Evolutionary conservation across 768 basidiomycete genomes (phyloP).

Genomic region (Candolleomyces aberdarensis): DNA sequence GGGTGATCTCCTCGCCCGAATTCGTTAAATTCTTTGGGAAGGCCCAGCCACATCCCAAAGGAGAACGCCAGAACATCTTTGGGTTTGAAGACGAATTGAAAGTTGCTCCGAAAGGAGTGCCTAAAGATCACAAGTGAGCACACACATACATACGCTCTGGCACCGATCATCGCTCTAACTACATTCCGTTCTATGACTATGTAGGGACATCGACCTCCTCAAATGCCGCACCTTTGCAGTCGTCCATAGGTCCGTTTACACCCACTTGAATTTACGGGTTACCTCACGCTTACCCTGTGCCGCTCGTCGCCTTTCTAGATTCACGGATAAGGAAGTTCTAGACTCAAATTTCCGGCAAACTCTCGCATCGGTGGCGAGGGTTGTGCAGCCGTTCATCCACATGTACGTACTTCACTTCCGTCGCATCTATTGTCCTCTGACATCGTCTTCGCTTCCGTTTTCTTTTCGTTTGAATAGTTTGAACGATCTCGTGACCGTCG

Average conservation of each 20-base stretch:
- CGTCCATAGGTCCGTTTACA: conserved; percentile 45
- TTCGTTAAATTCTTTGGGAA: conserved; percentile 82
- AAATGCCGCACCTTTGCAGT: conserved; percentile 81
- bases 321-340: conserved; percentile 73
- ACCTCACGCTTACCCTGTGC: too few species aligned
- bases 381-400: conserved; percentile 76
- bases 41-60: conserved; percentile 57
- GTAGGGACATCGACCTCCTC: conserved; percentile 87
- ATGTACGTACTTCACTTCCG: conserved; percentile 43
- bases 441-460: neutral
- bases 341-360: conserved; percentile 61
- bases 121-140: conserved; percentile 72
- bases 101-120: conserved; percentile 86
- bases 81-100: conserved; percentile 87
- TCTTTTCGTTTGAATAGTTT: conserved; percentile 38
- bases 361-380: conserved; percentile 48
- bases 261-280: neutral
- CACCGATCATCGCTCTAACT: neutral
- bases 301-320: conserved; percentile 37
- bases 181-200: too few species aligned
- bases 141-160: neutral
- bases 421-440: neutral
- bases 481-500: conserved; percentile 69
- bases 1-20: conserved; percentile 59
- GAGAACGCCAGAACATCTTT: conserved; percentile 73